phyloP scores from a whole-genome alignment of 2,329 filamentous ascomycete genomes.

The Arthrobotrys pseudoclavata region DNA sequence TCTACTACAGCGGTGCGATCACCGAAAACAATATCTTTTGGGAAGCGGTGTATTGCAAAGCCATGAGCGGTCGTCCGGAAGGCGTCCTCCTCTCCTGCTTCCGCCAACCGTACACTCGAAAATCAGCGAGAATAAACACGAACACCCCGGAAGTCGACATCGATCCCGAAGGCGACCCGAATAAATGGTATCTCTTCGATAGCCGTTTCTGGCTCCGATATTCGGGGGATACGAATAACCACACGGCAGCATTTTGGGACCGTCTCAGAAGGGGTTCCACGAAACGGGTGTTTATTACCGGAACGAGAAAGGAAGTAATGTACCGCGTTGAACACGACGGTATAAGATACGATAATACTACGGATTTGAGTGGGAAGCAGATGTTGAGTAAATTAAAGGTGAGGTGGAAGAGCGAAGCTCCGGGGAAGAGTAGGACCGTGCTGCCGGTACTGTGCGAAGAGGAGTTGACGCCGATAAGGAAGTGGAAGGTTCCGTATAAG shows the following conservation, averaged over 20 bases:
- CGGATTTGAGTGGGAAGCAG: background rate
- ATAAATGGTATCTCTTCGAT: conserved; percentile 37
- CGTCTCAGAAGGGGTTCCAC: background rate
- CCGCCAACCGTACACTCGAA: conserved; percentile 40
- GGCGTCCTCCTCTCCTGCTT: conserved; percentile 42
- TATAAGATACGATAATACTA: background rate
- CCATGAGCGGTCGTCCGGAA: background rate
- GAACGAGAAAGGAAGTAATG: conserved; percentile 52
- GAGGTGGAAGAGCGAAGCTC: conserved; percentile 35
- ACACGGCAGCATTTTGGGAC: conserved; percentile 4
- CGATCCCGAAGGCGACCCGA: background rate
- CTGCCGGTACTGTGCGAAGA: conserved; percentile 50
- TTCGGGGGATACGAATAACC: conserved; percentile 8
- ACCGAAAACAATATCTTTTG: conserved; percentile 54
- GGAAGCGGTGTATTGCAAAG: conserved; percentile 30
- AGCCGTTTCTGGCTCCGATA: conserved; percentile 48
- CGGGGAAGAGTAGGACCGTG: conserved; percentile 49
- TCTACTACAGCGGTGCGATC: conserved; percentile 13
- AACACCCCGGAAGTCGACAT: conserved; percentile 34
- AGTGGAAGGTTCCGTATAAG: conserved; percentile 42
- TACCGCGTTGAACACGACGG: conserved; percentile 6
- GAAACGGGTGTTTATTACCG: conserved; percentile 35
- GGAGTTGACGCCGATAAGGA: conserved; percentile 4
- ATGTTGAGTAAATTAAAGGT: conserved; percentile 9
- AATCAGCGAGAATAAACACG: background rate